These are phyloP conservation scores for Populus tomentosa DNA, from an alignment of 441 rosid species.

Conservation along the genomic window DNA sequence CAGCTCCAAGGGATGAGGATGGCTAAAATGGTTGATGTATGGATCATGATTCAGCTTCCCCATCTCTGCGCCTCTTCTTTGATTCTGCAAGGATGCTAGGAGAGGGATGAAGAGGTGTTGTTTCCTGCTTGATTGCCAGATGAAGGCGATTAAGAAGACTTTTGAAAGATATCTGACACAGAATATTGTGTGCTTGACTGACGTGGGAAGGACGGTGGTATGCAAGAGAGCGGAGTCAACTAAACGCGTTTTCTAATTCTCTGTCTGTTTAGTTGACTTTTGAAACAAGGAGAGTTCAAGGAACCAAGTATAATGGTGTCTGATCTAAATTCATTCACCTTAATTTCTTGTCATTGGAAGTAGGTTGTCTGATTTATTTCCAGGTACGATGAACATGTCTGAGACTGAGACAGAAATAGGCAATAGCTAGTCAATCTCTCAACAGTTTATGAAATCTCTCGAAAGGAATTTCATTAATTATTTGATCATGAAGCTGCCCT, in stretches of 20 bases:
- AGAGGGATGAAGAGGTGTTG: neutral
- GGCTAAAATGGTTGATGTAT: conserved; percentile 34
- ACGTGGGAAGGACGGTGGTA: neutral
- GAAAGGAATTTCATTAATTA: neutral
- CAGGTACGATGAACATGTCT: neutral
- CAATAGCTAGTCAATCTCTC: neutral
- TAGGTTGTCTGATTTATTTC: neutral
- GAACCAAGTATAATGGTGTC: neutral
- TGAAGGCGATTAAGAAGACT: neutral
- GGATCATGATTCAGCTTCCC: conserved; percentile 26
- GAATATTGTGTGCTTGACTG: neutral
- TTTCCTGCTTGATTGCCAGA: neutral
- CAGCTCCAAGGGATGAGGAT: conserved; percentile 38
- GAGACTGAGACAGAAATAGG: neutral
- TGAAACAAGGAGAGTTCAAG: neutral
- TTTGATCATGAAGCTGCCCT: neutral
- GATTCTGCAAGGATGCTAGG: neutral
- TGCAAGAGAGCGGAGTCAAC: neutral
- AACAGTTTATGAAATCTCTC: neutral
- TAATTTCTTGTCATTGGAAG: neutral
- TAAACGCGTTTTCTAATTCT: neutral
- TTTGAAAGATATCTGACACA: neutral
- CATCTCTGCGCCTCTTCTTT: conserved; percentile 16
- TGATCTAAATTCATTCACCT: neutral
- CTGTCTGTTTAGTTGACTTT: neutral